Conservation (phyloP, 345 rosid species). For the Eutrema yunnanense region DNA sequence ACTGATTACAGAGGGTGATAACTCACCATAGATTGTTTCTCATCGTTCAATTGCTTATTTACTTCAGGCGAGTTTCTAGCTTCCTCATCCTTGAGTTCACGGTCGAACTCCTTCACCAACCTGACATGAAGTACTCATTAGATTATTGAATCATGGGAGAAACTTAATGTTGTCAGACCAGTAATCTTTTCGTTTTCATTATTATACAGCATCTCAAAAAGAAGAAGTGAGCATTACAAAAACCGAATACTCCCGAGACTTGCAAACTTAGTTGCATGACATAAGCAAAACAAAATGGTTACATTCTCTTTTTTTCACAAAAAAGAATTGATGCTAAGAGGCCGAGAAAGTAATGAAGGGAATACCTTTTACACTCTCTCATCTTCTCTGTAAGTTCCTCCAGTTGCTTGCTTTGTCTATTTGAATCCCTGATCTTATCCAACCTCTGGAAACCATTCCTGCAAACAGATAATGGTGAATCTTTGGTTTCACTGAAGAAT, state of each 20-base stretch:
- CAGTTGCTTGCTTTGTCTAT: constrained; percentile 89
- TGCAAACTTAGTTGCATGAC: background rate
- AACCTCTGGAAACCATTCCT: constrained; percentile 98
- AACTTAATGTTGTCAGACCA: background rate
- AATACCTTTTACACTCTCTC: constrained; percentile 95
- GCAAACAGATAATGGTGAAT: constrained; percentile 17
- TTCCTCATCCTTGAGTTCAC: constrained; percentile 85
- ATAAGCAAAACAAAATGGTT: background rate
- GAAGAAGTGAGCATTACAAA: background rate
- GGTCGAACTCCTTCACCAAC: constrained; percentile 87
- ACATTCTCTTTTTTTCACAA: background rate
- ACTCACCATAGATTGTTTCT: constrained; percentile 95
- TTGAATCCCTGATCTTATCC: constrained; percentile 91
- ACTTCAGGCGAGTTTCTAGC: constrained; percentile 67
- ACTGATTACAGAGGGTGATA: background rate
- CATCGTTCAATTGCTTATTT: constrained; percentile 84
- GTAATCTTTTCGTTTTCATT: background rate
- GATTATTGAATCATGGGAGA: background rate
- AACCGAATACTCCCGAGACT: background rate
- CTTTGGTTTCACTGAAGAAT: background rate
- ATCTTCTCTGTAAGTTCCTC: constrained; percentile 94
- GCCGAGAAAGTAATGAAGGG: background rate
- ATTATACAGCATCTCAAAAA: background rate
- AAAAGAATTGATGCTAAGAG: background rate
- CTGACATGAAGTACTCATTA: constrained; percentile 36